phyloP scores from a whole-genome alignment of 208 protist genomes.

The Leishmania lainsoni region DNA sequence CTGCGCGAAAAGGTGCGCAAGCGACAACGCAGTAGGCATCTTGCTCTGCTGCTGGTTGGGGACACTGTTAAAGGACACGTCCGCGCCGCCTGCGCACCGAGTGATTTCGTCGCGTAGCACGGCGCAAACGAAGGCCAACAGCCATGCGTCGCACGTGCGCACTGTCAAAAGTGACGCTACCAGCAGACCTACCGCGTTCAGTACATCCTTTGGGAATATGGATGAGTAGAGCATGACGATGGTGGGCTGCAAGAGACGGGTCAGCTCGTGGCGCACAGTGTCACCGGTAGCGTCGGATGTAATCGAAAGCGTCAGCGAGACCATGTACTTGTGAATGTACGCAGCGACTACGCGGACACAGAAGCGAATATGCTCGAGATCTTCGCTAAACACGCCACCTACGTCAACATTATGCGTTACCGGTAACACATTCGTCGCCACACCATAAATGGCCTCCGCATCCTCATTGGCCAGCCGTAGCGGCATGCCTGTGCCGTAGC shows the following conservation, averaged over 20 bases:
- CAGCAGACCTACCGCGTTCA: slow-evolving; percentile 85
- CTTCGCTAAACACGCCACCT: slow-evolving; percentile 69
- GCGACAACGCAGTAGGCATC: background rate
- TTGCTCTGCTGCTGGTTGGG: background rate
- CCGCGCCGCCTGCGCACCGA: background rate
- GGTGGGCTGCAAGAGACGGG: slow-evolving; percentile 47
- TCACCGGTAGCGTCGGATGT: background rate
- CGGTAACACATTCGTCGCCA: background rate
- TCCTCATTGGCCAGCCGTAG: background rate
- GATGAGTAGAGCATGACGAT: slow-evolving; percentile 68
- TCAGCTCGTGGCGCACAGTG: slow-evolving; percentile 33
- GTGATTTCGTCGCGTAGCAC: slow-evolving; percentile 27
- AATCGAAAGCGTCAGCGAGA: slow-evolving; percentile 27
- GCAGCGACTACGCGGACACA: slow-evolving; percentile 81
- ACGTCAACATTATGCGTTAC: background rate
- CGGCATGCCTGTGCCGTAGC: background rate
- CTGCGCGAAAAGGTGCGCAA: slow-evolving; percentile 20
- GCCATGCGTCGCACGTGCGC: slow-evolving; percentile 42
- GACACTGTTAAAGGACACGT: background rate
- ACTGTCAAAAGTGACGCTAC: slow-evolving; percentile 78
- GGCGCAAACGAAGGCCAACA: slow-evolving; percentile 58
- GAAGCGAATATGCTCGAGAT: slow-evolving; percentile 85
- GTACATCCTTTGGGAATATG: slow-evolving; percentile 86
- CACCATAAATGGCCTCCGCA: background rate
- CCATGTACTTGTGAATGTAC: slow-evolving; percentile 83